phyloP scores from a whole-genome alignment of 2,329 filamentous ascomycete species.

The Phyllosticta citribraziliensis region DNA sequence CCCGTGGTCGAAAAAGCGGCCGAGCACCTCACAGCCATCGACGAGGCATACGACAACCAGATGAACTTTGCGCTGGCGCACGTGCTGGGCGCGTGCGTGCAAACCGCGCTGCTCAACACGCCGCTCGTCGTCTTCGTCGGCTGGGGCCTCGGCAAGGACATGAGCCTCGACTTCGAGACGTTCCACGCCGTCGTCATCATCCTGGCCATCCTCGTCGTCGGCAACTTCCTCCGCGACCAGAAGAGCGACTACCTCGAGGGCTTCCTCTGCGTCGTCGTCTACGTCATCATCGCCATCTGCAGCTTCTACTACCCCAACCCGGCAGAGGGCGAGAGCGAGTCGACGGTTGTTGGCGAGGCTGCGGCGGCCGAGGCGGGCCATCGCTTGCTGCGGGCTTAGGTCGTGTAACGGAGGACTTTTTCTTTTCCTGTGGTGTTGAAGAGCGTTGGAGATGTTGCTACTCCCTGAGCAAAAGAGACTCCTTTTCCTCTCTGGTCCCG shows the following conservation, averaged over 20 bases:
- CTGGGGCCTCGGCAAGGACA: slow-evolving; percentile 61
- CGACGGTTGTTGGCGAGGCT: background rate
- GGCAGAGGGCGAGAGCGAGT: background rate
- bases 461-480: background rate
- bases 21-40: slow-evolving; percentile 73
- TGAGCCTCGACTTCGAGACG: slow-evolving; percentile 77
- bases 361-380: background rate
- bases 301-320: slow-evolving; percentile 54
- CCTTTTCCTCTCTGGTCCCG: background rate
- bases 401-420: background rate
- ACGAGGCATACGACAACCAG: slow-evolving; percentile 74
- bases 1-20: slow-evolving; percentile 79
- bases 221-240: slow-evolving; percentile 76
- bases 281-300: slow-evolving; percentile 52
- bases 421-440: background rate
- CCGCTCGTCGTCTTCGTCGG: slow-evolving; percentile 75
- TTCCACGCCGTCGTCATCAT: slow-evolving; percentile 79
- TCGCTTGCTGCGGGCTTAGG: background rate
- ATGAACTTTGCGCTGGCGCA: slow-evolving; percentile 82
- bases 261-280: slow-evolving; percentile 62
- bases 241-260: slow-evolving; percentile 91
- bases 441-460: background rate
- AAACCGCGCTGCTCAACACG: slow-evolving; percentile 81
- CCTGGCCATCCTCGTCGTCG: slow-evolving; percentile 75
- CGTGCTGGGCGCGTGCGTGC: slow-evolving; percentile 76